Conservation (phyloP, 2,329 filamentous ascomycete genomes). For the Penicillium griseofulvum region DNA sequence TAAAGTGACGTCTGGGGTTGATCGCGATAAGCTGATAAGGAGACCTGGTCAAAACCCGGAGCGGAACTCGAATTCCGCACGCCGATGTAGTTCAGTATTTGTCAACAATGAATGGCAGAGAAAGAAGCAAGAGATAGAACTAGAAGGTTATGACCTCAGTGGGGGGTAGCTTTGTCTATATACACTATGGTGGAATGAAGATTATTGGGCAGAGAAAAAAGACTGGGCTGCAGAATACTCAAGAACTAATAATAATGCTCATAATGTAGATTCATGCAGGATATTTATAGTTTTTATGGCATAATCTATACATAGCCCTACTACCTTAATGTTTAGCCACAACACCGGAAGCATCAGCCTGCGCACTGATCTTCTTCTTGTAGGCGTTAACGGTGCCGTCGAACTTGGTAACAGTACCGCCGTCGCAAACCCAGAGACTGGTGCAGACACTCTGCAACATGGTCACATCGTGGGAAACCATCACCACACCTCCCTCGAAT, state of each 20-base stretch:
- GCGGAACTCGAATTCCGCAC: constrained; percentile 2
- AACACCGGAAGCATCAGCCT: constrained; percentile 84
- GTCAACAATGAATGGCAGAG: not conserved
- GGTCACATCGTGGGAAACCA: constrained; percentile 99
- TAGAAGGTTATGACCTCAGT: not conserved
- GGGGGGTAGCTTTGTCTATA: not conserved
- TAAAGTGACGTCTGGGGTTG: constrained; percentile 12
- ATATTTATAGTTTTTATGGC: constrained; percentile 3
- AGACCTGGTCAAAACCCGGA: constrained; percentile 12
- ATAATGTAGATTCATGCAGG: not conserved
- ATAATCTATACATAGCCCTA: constrained; percentile 2
- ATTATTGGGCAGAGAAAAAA: not conserved
- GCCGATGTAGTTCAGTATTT: not conserved
- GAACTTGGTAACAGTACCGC: constrained; percentile 93
- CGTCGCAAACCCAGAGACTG: constrained; percentile 93
- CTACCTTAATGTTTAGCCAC: constrained; percentile 44
- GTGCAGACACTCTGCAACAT: constrained; percentile 97
- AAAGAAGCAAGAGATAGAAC: not conserved
- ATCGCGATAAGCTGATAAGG: constrained; percentile 14
- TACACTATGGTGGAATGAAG: not conserved
- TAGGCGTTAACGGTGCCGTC: constrained; percentile 92
- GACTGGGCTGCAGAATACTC: not conserved
- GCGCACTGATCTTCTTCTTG: constrained; percentile 91
- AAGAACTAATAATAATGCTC: not conserved
- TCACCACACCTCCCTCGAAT: constrained; percentile 92